Percentiles rank a stretch among this genome's conserved stretches.
Conservation (phyloP, 306 rosid genomes). For the Dalbergia oliveri region DNA sequence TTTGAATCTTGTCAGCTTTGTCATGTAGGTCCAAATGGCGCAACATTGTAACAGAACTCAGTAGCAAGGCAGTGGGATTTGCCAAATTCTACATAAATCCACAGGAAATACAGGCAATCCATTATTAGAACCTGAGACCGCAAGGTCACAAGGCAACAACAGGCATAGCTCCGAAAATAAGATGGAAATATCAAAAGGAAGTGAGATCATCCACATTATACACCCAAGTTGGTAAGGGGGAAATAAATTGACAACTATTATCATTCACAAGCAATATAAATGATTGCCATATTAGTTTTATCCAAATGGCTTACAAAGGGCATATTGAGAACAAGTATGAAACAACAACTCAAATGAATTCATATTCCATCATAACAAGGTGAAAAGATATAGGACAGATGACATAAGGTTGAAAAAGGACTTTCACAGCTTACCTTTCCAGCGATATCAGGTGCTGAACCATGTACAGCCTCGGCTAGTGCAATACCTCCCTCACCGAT, state of each 20-base stretch:
- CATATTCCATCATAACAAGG: constrained; percentile 10
- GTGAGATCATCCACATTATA: neutral
- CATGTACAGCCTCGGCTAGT: constrained; percentile 99
- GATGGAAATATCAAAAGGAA: neutral
- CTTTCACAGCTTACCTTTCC: constrained; percentile 77
- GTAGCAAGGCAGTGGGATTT: constrained; percentile 93
- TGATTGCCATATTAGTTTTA: constrained; percentile 11
- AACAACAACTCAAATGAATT: constrained; percentile 3
- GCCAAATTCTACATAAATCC: constrained; percentile 79
- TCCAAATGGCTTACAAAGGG: constrained; percentile 9
- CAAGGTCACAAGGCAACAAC: constrained; percentile 20
- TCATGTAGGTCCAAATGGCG: constrained; percentile 85
- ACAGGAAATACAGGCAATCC: constrained; percentile 38
- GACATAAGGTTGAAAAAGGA: constrained; percentile 13
- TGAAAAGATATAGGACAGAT: constrained; percentile 10
- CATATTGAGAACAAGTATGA: neutral
- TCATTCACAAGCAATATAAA: neutral
- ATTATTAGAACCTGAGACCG: neutral
- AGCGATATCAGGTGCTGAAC: constrained; percentile 99
- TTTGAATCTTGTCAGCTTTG: constrained; percentile 81
- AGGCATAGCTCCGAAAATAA: neutral
- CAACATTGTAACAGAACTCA: constrained; percentile 88
- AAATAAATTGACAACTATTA: neutral
- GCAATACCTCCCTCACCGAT: constrained; percentile 99
- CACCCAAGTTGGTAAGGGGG: neutral